phyloP scores from a whole-genome alignment of 2,329 filamentous ascomycete genomes.

The Clathrospora elynae region DNA sequence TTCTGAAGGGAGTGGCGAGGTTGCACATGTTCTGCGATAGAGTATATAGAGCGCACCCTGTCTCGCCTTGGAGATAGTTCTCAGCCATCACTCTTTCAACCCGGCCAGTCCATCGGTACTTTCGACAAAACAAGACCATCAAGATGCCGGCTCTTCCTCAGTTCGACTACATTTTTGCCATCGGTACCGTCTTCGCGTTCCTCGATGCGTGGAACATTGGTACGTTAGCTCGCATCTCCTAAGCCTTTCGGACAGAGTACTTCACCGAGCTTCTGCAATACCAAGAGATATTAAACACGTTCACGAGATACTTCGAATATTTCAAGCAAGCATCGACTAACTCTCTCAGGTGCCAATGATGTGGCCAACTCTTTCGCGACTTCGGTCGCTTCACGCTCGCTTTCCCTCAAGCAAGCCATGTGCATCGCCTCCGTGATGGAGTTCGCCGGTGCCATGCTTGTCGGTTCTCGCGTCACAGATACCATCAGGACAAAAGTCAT shows the following conservation, averaged over 20 bases:
- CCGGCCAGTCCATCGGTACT: slow-evolving; percentile 12
- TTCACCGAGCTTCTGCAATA: neutral
- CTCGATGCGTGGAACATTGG: slow-evolving; percentile 71
- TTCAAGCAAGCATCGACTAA: slow-evolving; percentile 3
- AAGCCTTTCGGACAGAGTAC: no score
- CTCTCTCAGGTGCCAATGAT: slow-evolving; percentile 54
- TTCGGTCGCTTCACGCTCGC: slow-evolving; percentile 54
- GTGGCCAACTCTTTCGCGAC: slow-evolving; percentile 58
- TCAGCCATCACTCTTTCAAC: slow-evolving; percentile 13
- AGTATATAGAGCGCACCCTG: slow-evolving; percentile 22
- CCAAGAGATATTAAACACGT: slow-evolving; percentile 4
- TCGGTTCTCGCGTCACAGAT: slow-evolving; percentile 49
- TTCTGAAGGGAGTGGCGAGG: slow-evolving; percentile 5
- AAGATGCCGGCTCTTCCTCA: slow-evolving; percentile 53
- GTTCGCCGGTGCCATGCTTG: slow-evolving; percentile 53
- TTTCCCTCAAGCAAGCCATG: slow-evolving; percentile 57
- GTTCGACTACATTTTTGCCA: slow-evolving; percentile 67
- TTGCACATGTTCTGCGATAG: slow-evolving; percentile 3
- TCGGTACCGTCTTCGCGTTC: slow-evolving; percentile 68
- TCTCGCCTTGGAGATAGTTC: slow-evolving; percentile 3
- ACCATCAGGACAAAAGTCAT: slow-evolving; percentile 58
- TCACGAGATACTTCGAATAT: neutral
- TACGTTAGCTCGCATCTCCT: no score
- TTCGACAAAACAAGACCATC: slow-evolving; percentile 10
- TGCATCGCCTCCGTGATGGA: slow-evolving; percentile 53